A percentile compares a stretch with the other conserved stretches of the same genome.
phyloP scores from a whole-genome alignment of 768 basidiomycete genomes.

The Leccinum disarticulatum region DNA sequence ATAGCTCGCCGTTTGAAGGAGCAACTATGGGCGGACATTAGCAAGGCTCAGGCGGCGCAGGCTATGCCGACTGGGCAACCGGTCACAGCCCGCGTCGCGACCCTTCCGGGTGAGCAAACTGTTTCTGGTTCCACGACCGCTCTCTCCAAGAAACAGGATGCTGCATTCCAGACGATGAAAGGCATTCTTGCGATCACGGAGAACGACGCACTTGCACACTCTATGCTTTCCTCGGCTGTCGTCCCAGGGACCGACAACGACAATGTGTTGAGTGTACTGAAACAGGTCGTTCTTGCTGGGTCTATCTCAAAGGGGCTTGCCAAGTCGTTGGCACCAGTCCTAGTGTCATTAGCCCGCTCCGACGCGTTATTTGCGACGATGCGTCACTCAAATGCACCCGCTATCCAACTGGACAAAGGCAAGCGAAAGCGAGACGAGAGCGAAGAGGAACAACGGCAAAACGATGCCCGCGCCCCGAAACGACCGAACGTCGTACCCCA shows the following conservation, averaged over 20 bases:
- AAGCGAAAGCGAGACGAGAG: constrained; percentile 71
- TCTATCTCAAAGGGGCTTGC: constrained; percentile 53
- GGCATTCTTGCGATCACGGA: constrained; percentile 58
- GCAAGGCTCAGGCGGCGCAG: constrained; percentile 55
- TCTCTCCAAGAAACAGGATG: constrained; percentile 49
- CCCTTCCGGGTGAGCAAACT: constrained; percentile 6
- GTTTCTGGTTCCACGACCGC: constrained; percentile 12
- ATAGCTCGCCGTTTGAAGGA: constrained; percentile 74
- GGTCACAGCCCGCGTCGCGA: background rate
- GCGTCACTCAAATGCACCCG: constrained; percentile 61
- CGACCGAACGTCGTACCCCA: constrained; percentile 44
- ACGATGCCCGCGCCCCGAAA: constrained; percentile 38
- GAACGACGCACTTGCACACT: constrained; percentile 54
- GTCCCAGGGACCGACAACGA: constrained; percentile 45
- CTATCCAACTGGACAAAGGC: constrained; percentile 64
- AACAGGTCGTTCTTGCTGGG: constrained; percentile 45
- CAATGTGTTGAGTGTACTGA: constrained; percentile 58
- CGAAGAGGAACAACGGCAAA: constrained; percentile 32
- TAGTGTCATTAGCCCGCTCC: constrained; percentile 67
- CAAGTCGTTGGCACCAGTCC: constrained; percentile 54
- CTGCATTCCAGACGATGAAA: constrained; percentile 63
- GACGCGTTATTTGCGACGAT: constrained; percentile 64
- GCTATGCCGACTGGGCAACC: constrained; percentile 22
- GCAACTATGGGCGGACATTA: constrained; percentile 76
- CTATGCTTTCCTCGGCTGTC: constrained; percentile 50